phyloP scores from a whole-genome alignment of 1,284 basidiomycete species.

The Marasmius sp. region DNA sequence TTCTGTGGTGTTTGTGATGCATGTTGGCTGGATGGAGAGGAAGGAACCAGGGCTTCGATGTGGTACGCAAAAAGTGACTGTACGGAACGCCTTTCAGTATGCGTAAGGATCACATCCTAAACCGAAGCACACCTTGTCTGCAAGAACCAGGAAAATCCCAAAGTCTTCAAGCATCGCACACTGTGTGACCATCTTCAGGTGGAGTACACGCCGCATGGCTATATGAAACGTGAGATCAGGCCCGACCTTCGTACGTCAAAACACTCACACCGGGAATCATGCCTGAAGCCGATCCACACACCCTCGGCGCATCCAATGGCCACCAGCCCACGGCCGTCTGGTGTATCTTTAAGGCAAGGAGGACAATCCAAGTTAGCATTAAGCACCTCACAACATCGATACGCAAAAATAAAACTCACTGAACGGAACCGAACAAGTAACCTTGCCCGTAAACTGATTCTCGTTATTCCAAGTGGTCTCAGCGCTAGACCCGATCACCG shows the following conservation, averaged over 20 bases:
- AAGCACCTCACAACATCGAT: background rate
- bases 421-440: conserved; percentile 93
- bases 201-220: conserved; percentile 81
- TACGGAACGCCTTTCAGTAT: conserved; percentile 10
- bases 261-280: conserved; percentile 67
- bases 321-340: conserved; percentile 71
- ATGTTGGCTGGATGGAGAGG: conserved; percentile 62
- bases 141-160: conserved; percentile 84
- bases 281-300: conserved; percentile 85
- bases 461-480: conserved; percentile 67
- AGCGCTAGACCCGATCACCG: conserved; percentile 39
- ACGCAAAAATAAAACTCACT: conserved; percentile 50
- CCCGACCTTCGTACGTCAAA: conserved; percentile 1
- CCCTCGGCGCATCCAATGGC: conserved; percentile 87
- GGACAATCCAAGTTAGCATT: background rate
- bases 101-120: background rate
- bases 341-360: conserved; percentile 46
- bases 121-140: conserved; percentile 60
- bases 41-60: conserved; percentile 93
- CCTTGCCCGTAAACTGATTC: conserved; percentile 80
- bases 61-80: conserved; percentile 86
- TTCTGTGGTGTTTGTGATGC: conserved; percentile 81
- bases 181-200: conserved; percentile 81
- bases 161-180: conserved; percentile 86
- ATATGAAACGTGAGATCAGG: background rate